These are phyloP conservation scores for Balansia obtecta DNA, from an alignment of 2,329 filamentous ascomycete species.

Conservation along the genomic window DNA sequence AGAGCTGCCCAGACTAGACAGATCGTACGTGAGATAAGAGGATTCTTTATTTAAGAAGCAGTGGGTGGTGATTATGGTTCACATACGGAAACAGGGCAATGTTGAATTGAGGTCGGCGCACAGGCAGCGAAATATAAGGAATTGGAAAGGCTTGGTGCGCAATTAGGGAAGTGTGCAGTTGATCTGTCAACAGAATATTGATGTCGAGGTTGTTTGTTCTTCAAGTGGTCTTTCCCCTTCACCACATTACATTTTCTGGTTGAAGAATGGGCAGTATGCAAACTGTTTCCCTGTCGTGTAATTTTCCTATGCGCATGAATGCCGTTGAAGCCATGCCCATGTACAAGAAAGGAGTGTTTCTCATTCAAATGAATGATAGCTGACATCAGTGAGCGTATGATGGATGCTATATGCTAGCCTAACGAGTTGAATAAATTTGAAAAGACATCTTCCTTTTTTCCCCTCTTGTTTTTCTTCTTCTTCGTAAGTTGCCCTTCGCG, in stretches of 20 bases:
- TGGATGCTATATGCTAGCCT: neutral
- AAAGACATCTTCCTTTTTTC: constrained; percentile 54
- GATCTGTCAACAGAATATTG: neutral
- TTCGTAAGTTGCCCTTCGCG: constrained; percentile 24
- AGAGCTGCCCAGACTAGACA: neutral
- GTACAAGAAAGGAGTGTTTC: neutral
- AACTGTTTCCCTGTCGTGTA: neutral
- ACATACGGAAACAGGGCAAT: constrained; percentile 1
- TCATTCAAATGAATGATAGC: neutral
- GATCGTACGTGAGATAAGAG: constrained; percentile 5
- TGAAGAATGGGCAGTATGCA: neutral
- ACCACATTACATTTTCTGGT: neutral
- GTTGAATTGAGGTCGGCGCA: constrained; percentile 12
- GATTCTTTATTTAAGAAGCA: constrained; percentile 1
- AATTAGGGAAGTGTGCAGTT: constrained; percentile 9
- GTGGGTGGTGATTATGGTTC: constrained; percentile 3
- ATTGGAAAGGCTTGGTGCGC: constrained; percentile 14
- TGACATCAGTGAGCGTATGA: neutral
- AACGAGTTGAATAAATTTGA: constrained; percentile 60
- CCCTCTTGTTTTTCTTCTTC: constrained; percentile 32
- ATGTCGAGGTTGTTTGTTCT: neutral
- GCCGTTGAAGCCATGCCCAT: neutral
- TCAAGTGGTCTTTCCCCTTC: neutral
- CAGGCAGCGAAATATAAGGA: constrained; percentile 14
- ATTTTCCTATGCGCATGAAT: neutral